Evolutionary conservation across 73 alveolate species (phyloP), one percentile per base, ranked within the genome.

Genomic region (Tetrahymena borealis): DNA sequence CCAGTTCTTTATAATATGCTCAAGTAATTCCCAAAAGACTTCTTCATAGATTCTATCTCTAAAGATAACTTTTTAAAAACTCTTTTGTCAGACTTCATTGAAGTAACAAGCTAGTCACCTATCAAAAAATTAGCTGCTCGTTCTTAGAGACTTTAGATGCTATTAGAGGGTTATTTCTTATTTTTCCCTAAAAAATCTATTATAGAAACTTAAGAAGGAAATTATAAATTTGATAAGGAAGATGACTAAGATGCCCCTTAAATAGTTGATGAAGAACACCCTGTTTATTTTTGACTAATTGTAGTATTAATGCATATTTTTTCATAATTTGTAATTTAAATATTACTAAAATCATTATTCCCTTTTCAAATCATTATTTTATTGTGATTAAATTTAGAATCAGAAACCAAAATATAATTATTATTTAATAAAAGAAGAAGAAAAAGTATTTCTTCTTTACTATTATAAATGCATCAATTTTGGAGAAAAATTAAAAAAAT

Each of bases 21-120:
- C 13, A 78, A 95, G 91, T 28, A 94, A 90, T 85, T 96, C 78
- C 98, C 98, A 1, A 93, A 96, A 79, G 98, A 96, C 93, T 94
- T 96, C 93, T 94, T 96, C 94, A 90, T 94, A 78, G 98, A 96
- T 94, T 96, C 95, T 2, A 94, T 96, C 78, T 91, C 95, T 38
- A 93, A 91, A 78, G 95, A 95, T 93, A 96, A 94, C 94, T 96
- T 96, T 40, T 78, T 96, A 11, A 92, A 94, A 93, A 94, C 96
- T 39, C 91, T 94, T 42, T 78, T 96, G 41, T 94, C 95, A 39
- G 95, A 96, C 60, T 91, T 96, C 41, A 78, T 94, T 10, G 95
- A 93, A 93, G 85, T 60, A 5, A 60, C 85, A 18, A n/a, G n/a
- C 7, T n/a, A 60, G 32, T 93, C 91, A 24, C 43, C 40, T 38